These are phyloP conservation scores for Alternaria triticina DNA, from an alignment of 2,329 filamentous ascomycete genomes.

Conservation along the genomic window DNA sequence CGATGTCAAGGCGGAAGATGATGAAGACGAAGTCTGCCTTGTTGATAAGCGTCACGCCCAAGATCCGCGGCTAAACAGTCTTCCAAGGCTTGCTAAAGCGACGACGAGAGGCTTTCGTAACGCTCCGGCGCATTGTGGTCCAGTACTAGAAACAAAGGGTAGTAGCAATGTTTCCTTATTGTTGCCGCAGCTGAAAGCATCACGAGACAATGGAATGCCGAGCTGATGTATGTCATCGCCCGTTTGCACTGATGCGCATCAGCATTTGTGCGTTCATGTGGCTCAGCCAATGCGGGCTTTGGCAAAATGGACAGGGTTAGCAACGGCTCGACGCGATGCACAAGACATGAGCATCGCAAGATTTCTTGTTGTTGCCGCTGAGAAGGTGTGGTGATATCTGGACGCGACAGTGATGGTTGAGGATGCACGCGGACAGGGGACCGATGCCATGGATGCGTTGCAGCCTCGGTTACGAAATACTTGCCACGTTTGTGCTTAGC, in stretches of 20 bases:
- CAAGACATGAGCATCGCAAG: too few relatives aligned
- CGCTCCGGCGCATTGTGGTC: background rate
- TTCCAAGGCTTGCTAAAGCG: background rate
- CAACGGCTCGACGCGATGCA: background rate
- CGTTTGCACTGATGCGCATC: background rate
- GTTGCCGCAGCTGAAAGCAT: background rate
- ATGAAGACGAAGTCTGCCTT: background rate
- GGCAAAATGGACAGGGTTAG: background rate
- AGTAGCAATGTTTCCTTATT: background rate
- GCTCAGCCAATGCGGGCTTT: background rate
- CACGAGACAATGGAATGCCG: background rate
- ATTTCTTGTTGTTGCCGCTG: background rate
- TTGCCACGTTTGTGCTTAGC: conserved; percentile 5
- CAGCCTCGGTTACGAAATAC: conserved; percentile 15
- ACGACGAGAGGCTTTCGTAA: background rate
- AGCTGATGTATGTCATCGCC: background rate
- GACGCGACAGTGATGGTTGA: background rate
- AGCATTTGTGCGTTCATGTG: background rate
- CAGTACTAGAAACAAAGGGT: background rate
- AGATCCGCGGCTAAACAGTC: background rate
- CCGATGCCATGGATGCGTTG: conserved; percentile 13
- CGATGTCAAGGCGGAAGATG: background rate
- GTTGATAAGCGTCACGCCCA: background rate
- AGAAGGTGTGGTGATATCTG: background rate
- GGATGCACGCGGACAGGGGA: background rate